phyloP scores from a whole-genome alignment of 208 protist genomes.

The Wallacemonas rigidus region DNA sequence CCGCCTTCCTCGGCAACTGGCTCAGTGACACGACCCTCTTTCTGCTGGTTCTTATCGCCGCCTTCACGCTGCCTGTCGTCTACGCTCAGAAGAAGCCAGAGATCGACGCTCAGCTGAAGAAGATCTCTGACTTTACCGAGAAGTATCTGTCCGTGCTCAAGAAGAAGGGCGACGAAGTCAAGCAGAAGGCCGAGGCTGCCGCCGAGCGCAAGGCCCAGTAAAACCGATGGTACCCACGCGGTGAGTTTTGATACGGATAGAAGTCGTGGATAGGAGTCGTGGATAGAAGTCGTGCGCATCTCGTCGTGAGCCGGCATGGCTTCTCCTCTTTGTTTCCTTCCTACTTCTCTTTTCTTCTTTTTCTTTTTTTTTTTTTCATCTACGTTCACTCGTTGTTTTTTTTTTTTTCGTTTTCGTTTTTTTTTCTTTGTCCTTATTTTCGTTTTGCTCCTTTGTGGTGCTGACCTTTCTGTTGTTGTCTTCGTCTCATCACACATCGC shows the following conservation, averaged over 20 bases:
- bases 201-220: slow-evolving; percentile 45
- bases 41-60: slow-evolving; percentile 32
- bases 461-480: neutral
- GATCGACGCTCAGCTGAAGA: slow-evolving; percentile 45
- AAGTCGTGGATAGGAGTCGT: too few species aligned
- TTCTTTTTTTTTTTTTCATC: slow-evolving; percentile 14
- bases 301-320: neutral
- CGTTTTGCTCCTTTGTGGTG: slow-evolving; percentile 2
- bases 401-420: slow-evolving; percentile 21
- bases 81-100: slow-evolving; percentile 78
- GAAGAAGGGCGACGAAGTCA: slow-evolving; percentile 42
- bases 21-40: slow-evolving; percentile 67
- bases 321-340: neutral
- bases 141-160: slow-evolving; percentile 55
- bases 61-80: slow-evolving; percentile 58
- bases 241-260: too few species aligned
- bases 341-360: neutral
- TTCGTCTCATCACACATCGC: neutral
- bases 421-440: slow-evolving; percentile 18
- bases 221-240: neutral
- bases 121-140: slow-evolving; percentile 31
- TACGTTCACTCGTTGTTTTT: slow-evolving; percentile 17
- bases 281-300: too few species aligned
- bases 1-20: slow-evolving; percentile 73
- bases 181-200: slow-evolving; percentile 29